These are phyloP conservation scores for Clavispora santaluciae DNA, from an alignment of 805 yeast species.

Conservation along the genomic window DNA sequence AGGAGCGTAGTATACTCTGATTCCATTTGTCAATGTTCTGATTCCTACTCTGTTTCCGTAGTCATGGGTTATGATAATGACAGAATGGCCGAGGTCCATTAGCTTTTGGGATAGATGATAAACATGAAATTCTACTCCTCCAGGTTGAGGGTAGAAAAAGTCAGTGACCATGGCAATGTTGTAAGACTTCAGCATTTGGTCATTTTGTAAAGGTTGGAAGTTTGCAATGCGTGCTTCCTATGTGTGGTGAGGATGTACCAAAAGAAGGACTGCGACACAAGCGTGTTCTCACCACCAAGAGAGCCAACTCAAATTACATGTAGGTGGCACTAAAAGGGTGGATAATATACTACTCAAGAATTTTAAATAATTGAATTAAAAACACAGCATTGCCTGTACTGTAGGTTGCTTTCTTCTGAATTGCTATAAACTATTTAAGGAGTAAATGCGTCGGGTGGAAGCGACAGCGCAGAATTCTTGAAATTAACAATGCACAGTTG, in stretches of 20 bases:
- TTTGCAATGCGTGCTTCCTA: too few species aligned
- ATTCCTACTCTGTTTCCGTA: constrained; percentile 81
- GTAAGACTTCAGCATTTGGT: constrained; percentile 10
- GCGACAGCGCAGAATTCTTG: constrained; percentile 54
- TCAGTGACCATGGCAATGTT: constrained; percentile 79
- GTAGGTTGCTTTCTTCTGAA: neutral
- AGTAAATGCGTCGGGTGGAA: constrained; percentile 38
- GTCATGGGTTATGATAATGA: constrained; percentile 82
- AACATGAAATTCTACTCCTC: constrained; percentile 95
- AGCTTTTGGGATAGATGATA: constrained; percentile 85
- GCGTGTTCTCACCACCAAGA: too few species aligned
- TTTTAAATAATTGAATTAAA: too few species aligned
- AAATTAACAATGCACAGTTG: constrained; percentile 66
- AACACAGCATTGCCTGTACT: neutral
- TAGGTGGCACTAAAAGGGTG: too few species aligned
- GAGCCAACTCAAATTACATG: too few species aligned
- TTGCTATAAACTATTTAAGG: neutral
- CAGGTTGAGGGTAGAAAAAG: constrained; percentile 97
- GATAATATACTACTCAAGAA: too few species aligned
- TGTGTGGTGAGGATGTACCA: too few species aligned
- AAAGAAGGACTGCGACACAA: too few species aligned
- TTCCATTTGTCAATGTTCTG: constrained; percentile 78
- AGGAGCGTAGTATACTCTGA: constrained; percentile 90
- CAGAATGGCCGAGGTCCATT: constrained; percentile 77
- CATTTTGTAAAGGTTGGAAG: too few species aligned